phyloP scores from a whole-genome alignment of 2,329 filamentous ascomycete species.

The Paramyrothecium roridum region DNA sequence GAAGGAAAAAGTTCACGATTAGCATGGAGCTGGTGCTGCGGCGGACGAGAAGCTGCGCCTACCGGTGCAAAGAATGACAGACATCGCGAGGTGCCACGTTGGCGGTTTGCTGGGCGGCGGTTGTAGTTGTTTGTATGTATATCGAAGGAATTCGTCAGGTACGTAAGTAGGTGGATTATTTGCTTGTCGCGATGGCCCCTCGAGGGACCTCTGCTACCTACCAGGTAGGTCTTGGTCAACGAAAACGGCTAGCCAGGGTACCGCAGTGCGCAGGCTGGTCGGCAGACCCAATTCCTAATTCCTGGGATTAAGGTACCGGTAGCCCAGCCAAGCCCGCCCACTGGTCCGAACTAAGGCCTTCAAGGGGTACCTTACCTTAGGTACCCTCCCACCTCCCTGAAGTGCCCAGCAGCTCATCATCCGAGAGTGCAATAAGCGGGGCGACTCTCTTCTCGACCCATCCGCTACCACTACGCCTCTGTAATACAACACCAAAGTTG shows the following conservation, averaged over 20 bases:
- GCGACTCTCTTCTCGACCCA: no score
- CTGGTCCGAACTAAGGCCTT: no score
- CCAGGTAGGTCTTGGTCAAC: neutral
- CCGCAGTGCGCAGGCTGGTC: neutral
- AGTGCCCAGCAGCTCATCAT: no score
- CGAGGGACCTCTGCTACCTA: neutral
- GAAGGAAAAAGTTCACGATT: neutral
- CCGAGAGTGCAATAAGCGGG: slow-evolving; percentile 6
- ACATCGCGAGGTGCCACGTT: slow-evolving; percentile 38
- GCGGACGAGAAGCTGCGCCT: slow-evolving; percentile 15
- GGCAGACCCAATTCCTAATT: neutral
- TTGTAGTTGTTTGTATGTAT: neutral
- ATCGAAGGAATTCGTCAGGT: no score
- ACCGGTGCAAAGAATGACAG: slow-evolving; percentile 63
- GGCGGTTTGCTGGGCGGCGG: slow-evolving; percentile 17
- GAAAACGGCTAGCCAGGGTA: neutral
- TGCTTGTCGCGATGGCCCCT: neutral
- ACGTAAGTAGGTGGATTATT: neutral
- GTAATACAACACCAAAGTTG: no score
- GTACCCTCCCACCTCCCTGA: slow-evolving; percentile 14
- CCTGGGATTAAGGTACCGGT: no score
- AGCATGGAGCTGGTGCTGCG: neutral
- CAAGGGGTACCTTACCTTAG: no score
- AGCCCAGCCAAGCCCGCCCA: slow-evolving; percentile 4
- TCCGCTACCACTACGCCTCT: no score